Conservation (phyloP, 1,284 basidiomycete species). For the Rhodotorula mucilaginosa region DNA sequence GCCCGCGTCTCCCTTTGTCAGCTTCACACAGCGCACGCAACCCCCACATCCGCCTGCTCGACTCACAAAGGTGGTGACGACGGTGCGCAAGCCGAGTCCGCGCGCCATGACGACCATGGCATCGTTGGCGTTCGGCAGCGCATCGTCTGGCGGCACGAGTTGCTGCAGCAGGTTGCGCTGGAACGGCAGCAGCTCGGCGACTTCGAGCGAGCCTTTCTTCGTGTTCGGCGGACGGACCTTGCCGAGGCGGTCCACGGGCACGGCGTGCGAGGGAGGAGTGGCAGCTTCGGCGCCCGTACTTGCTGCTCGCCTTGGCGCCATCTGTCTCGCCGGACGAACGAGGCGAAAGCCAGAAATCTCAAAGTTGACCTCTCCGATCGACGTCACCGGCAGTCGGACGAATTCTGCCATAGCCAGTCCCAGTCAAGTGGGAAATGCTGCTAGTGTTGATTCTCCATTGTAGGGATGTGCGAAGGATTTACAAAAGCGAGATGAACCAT, state of each 20-base stretch:
- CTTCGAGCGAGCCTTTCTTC: background rate
- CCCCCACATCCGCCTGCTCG: background rate
- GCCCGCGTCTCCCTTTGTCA: too few species aligned
- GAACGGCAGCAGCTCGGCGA: slow-evolving; percentile 37
- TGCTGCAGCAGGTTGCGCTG: slow-evolving; percentile 38
- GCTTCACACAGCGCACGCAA: too few species aligned
- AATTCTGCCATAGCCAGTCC: background rate
- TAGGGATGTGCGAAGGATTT: background rate
- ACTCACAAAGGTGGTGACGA: slow-evolving; percentile 68
- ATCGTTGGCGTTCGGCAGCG: slow-evolving; percentile 18
- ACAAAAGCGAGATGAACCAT: background rate
- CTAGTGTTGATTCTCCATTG: background rate
- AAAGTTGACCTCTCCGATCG: too few species aligned
- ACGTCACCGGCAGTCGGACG: too few species aligned
- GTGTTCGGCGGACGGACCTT: slow-evolving; percentile 9
- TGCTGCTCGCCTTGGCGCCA: too few species aligned
- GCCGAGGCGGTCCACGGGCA: background rate
- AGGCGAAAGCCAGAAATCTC: too few species aligned
- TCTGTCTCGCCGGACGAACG: too few species aligned
- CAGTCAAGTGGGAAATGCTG: background rate
- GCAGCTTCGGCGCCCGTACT: background rate
- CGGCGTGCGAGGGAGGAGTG: background rate
- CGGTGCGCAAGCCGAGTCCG: slow-evolving; percentile 75
- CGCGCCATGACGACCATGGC: slow-evolving; percentile 82
- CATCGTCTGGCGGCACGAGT: slow-evolving; percentile 24